Base-by-base conservation (phyloP, 345 rosid species). In the Eucalyptus sideroxylon region DNA sequence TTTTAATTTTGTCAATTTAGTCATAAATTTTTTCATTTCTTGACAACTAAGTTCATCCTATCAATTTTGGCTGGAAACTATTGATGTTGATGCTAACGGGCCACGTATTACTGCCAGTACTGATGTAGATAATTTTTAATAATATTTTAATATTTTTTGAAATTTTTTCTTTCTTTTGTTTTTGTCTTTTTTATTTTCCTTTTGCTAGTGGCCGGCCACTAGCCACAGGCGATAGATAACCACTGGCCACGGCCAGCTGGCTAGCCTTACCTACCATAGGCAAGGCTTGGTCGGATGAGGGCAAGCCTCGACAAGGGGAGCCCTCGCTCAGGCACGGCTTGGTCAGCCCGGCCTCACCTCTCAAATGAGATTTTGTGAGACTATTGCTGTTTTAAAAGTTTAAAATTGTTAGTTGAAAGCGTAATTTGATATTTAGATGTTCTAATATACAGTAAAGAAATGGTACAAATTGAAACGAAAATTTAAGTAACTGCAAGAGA, bases 71-170 rank as follows among this genome's bases (percentile, higher is more conserved):
- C 2, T 1, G 26, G 5, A 53, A 53, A 53, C 2, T 53, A 9
- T 1, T 21, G 0, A 53, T 4, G 10, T 53, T 11, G 24, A 53
- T 4, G 1, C 56, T 4, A 3, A 53, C 1, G 2, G 2, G 2
- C 4, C 2, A 53, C 4, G 2, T 53, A 7, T 8, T 2, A 51
- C 4, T 1, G 21, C 4, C 0, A 16, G 0, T 17, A 0, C 0
- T 1, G 4, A 19, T 9, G 5, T 53, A 0, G 1, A 53, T 5
- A 53, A 53, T 0, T 19, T 53, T 53, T 19, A 53, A 53, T 1
- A 3, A 53, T 19, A 19, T 8, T 53, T 53, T 53, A 21, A 53
- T 53, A 53, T 53, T 53, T 53, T 8, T 53, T 53, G 0, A 53
- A 53, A 0, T 53, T 19, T 53, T 53, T 53, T 8, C 10, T 8